These are phyloP conservation scores for Exidia glandulosa DNA, from an alignment of 768 basidiomycete species.

Conservation along the genomic window DNA sequence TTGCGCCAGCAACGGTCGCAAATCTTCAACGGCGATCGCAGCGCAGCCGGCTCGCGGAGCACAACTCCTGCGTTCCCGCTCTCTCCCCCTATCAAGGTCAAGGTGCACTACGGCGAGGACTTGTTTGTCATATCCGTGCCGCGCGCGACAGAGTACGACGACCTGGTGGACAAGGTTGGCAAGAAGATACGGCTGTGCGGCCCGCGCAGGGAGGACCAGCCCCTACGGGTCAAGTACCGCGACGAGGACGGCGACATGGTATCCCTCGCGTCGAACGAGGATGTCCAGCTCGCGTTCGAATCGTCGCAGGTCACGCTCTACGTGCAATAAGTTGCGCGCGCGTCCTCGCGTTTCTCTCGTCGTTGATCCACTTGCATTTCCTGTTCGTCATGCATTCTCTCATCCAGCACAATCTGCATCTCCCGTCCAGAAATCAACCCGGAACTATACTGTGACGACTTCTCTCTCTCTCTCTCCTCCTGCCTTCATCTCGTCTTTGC, in stretches of 20 bases:
- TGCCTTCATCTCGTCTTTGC: constrained; percentile 4
- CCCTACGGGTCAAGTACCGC: constrained; percentile 75
- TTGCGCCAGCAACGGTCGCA: constrained; percentile 46
- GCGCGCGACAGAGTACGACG: constrained; percentile 63
- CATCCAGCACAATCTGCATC: neutral
- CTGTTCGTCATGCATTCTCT: neutral
- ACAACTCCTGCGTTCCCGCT: constrained; percentile 2
- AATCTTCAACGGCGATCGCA: constrained; percentile 33
- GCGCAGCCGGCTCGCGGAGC: constrained; percentile 5
- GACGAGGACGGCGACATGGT: constrained; percentile 92
- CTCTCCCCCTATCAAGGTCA: constrained; percentile 65
- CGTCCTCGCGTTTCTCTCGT: neutral
- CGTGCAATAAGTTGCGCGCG: constrained; percentile 43
- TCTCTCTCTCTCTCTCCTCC: neutral
- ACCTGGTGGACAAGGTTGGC: constrained; percentile 81
- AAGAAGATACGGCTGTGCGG: constrained; percentile 91
- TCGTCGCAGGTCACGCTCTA: constrained; percentile 58
- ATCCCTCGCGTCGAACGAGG: constrained; percentile 79
- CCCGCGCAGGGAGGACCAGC: constrained; percentile 66
- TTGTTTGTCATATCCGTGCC: constrained; percentile 91
- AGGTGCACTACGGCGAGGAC: constrained; percentile 90
- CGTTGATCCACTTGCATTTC: neutral
- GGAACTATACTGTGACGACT: neutral
- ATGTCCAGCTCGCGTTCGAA: constrained; percentile 91
- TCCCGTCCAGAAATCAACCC: neutral